Conservation (phyloP, 805 yeast genomes). For the Cyberlindnera meyerae region DNA sequence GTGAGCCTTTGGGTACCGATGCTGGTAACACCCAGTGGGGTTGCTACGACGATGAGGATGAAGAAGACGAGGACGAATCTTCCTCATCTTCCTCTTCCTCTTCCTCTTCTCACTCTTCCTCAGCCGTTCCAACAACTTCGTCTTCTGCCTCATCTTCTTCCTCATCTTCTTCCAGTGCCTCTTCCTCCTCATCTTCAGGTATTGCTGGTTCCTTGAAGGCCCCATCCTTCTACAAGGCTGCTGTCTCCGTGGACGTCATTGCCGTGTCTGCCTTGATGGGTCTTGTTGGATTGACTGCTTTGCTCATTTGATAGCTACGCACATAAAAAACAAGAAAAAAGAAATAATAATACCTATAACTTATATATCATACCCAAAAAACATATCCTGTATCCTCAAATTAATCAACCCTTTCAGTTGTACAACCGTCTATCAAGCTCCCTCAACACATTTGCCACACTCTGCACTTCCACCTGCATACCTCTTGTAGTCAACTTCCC, state of each 20-base stretch:
- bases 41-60: constrained; percentile 31
- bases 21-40: constrained; percentile 34
- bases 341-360: not conserved
- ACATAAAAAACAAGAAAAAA: too few relatives aligned
- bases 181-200: constrained; percentile 22
- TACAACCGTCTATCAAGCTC: constrained; percentile 59
- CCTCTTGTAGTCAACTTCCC: constrained; percentile 76
- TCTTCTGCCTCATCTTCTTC: constrained; percentile 23
- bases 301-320: not conserved
- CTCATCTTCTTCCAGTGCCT: constrained; percentile 22
- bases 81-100: constrained; percentile 20
- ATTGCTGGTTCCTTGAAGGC: constrained; percentile 13
- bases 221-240: constrained; percentile 18
- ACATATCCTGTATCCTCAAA: not conserved
- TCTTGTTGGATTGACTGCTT: not conserved
- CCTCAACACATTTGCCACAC: constrained; percentile 78
- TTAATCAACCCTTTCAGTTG: constrained; percentile 8
- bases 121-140: constrained; percentile 23
- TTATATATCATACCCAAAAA: too few relatives aligned
- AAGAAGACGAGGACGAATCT: constrained; percentile 11
- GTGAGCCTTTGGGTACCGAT: constrained; percentile 45
- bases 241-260: constrained; percentile 13
- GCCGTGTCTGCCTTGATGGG: constrained; percentile 6
- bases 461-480: constrained; percentile 87
- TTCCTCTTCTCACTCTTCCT: constrained; percentile 18